phyloP scores from a whole-genome alignment of 148 eudicot genomes.

The Cornus kousa region DNA sequence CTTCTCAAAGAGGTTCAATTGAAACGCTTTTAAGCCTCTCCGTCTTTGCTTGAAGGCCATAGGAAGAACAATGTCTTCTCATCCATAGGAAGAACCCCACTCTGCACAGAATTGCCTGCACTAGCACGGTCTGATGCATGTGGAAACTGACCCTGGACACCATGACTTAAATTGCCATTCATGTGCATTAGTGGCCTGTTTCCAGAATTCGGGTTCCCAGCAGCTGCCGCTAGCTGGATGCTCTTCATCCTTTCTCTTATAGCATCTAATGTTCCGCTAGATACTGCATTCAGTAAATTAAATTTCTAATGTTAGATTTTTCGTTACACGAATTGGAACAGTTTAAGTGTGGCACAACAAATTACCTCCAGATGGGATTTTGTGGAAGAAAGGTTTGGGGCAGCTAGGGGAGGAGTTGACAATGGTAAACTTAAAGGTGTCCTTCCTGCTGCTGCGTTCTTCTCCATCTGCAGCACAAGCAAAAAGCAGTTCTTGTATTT shows the following conservation, averaged over 20 bases:
- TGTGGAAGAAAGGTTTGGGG: slow-evolving; percentile 74
- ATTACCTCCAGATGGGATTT: slow-evolving; percentile 72
- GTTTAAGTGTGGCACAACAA: neutral
- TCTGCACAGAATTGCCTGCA: slow-evolving; percentile 45
- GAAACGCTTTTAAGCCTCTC: slow-evolving; percentile 96
- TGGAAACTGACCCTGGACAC: slow-evolving; percentile 29
- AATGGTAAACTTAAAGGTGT: slow-evolving; percentile 89
- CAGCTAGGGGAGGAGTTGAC: slow-evolving; percentile 89
- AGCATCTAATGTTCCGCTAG: slow-evolving; percentile 75
- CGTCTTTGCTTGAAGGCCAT: slow-evolving; percentile 98
- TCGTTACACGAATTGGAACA: neutral
- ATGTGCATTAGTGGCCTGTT: slow-evolving; percentile 52
- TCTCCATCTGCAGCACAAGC: slow-evolving; percentile 72
- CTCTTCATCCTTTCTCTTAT: slow-evolving; percentile 95
- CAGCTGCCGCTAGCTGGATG: slow-evolving; percentile 79
- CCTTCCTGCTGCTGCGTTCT: slow-evolving; percentile 96
- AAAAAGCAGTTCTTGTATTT: neutral
- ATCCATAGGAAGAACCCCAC: slow-evolving; percentile 91
- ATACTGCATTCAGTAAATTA: slow-evolving; percentile 38
- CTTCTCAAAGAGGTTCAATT: slow-evolving; percentile 55
- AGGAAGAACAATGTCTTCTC: slow-evolving; percentile 93
- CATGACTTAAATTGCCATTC: slow-evolving; percentile 49
- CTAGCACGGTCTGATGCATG: slow-evolving; percentile 34
- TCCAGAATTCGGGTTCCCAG: slow-evolving; percentile 58
- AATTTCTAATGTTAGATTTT: neutral